Percentiles rank a stretch among this genome's conserved stretches.
phyloP scores from a whole-genome alignment of 305 asterid genomes.

The Euphrasia arctica region DNA sequence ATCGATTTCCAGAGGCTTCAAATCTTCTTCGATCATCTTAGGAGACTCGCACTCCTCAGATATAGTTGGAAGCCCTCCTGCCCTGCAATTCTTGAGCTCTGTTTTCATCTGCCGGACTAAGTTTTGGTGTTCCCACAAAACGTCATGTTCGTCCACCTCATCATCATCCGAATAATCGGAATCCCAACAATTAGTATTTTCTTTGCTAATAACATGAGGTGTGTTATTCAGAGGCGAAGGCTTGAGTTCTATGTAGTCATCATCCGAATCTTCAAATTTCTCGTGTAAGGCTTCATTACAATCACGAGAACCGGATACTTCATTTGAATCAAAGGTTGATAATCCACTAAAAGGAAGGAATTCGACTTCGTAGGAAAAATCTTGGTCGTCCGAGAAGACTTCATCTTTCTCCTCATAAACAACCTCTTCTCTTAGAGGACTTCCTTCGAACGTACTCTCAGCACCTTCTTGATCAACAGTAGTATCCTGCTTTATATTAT shows the following conservation, averaged over 20 bases:
- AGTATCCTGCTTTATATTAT: not conserved
- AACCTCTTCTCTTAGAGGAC: not conserved
- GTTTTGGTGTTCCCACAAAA: constrained; percentile 56
- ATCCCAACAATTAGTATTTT: constrained; percentile 28
- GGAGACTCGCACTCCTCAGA: constrained; percentile 80
- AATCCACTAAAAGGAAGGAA: constrained; percentile 28
- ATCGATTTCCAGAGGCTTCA: constrained; percentile 61
- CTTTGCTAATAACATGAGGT: constrained; percentile 9
- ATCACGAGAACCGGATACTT: not conserved
- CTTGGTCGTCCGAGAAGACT: constrained; percentile 36
- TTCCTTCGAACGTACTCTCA: not conserved
- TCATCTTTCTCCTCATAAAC: constrained; percentile 22
- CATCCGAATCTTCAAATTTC: constrained; percentile 31
- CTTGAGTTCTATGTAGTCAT: constrained; percentile 55
- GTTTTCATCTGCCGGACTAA: constrained; percentile 76
- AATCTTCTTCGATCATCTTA: constrained; percentile 53
- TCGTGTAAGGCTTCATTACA: not conserved
- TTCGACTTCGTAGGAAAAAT: constrained; percentile 45
- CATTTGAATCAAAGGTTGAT: constrained; percentile 3
- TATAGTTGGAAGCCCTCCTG: constrained; percentile 72
- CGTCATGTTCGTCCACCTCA: constrained; percentile 55
- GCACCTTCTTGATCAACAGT: not conserved
- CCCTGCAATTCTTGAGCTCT: constrained; percentile 63
- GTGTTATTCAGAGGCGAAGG: constrained; percentile 18
- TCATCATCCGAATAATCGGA: constrained; percentile 26